Conservation (phyloP, 2,329 filamentous ascomycete genomes). For the Talaromyces amestolkiae region DNA sequence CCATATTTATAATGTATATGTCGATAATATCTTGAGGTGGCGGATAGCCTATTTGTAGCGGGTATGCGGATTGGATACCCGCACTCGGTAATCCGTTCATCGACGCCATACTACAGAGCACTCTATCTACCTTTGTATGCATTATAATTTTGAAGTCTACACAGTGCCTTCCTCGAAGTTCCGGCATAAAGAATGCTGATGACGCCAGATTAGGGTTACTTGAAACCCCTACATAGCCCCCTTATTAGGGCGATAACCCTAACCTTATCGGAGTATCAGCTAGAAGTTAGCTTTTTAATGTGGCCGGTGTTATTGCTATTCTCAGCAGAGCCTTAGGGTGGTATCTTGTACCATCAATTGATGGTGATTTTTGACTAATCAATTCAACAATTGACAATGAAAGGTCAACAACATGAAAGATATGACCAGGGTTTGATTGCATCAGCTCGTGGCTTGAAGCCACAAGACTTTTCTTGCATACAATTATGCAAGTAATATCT, state of each 20-base stretch:
- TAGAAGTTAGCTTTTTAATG: background rate
- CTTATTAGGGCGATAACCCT: too few species aligned
- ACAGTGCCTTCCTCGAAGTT: too few species aligned
- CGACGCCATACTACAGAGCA: background rate
- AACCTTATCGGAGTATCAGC: too few species aligned
- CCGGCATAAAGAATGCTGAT: too few species aligned
- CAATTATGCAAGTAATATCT: background rate
- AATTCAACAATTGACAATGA: background rate
- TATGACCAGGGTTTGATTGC: background rate
- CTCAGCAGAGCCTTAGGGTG: background rate
- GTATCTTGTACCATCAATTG: background rate
- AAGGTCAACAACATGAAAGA: background rate
- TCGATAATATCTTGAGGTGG: background rate
- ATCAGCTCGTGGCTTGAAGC: background rate
- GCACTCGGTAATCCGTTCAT: background rate
- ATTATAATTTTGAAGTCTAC: too few species aligned
- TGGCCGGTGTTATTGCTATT: background rate
- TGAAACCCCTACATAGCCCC: too few species aligned
- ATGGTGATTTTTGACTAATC: background rate
- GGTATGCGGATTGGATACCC: background rate
- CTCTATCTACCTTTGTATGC: background rate
- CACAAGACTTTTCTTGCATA: background rate
- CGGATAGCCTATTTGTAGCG: background rate
- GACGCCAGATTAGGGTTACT: too few species aligned
- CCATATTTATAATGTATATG: background rate